These are phyloP conservation scores for Nannizzia gypsea DNA, from an alignment of 2,329 filamentous ascomycete species.

Conservation along the genomic window DNA sequence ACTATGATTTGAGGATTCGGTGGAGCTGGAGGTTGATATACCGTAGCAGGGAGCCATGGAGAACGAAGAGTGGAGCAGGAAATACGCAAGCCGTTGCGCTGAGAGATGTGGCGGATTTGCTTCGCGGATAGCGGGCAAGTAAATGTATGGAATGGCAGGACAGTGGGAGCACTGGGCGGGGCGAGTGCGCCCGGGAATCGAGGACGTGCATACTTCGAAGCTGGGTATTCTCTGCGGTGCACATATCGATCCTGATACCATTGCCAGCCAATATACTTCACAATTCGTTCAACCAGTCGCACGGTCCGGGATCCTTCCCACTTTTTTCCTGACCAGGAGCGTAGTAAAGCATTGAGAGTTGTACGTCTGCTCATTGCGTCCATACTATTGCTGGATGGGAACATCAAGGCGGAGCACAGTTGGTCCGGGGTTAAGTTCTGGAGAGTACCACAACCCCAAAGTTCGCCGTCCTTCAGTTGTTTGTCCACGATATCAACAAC, in stretches of 20 bases:
- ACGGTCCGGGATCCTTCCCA: slow-evolving; percentile 86
- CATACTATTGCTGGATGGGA: slow-evolving; percentile 23
- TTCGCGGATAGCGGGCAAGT: slow-evolving; percentile 85
- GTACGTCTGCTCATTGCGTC: slow-evolving; percentile 18
- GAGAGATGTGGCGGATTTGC: slow-evolving; percentile 86
- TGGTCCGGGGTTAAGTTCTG: slow-evolving; percentile 43
- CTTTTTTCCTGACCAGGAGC: slow-evolving; percentile 56
- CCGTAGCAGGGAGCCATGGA: slow-evolving; percentile 69
- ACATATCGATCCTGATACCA: slow-evolving; percentile 81
- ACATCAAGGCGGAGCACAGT: slow-evolving; percentile 39
- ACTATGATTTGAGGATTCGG: slow-evolving; percentile 76
- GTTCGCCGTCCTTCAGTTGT: slow-evolving; percentile 73
- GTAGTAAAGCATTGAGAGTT: slow-evolving; percentile 29
- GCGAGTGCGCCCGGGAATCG: slow-evolving; percentile 60
- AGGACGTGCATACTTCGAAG: slow-evolving; percentile 56
- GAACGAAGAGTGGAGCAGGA: slow-evolving; percentile 78
- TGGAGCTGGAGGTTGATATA: slow-evolving; percentile 75
- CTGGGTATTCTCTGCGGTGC: slow-evolving; percentile 44
- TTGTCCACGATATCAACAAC: slow-evolving; percentile 84
- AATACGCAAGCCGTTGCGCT: slow-evolving; percentile 85
- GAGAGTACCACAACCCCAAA: slow-evolving; percentile 68
- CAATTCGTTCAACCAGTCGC: slow-evolving; percentile 71
- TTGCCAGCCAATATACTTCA: slow-evolving; percentile 63
- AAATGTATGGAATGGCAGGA: slow-evolving; percentile 94
- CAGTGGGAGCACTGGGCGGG: slow-evolving; percentile 79